A percentile compares a stretch with the other conserved stretches of the same genome.
These are phyloP conservation scores for Leccinum rimulosum DNA, from an alignment of 768 basidiomycete species.

Conservation along the genomic window DNA sequence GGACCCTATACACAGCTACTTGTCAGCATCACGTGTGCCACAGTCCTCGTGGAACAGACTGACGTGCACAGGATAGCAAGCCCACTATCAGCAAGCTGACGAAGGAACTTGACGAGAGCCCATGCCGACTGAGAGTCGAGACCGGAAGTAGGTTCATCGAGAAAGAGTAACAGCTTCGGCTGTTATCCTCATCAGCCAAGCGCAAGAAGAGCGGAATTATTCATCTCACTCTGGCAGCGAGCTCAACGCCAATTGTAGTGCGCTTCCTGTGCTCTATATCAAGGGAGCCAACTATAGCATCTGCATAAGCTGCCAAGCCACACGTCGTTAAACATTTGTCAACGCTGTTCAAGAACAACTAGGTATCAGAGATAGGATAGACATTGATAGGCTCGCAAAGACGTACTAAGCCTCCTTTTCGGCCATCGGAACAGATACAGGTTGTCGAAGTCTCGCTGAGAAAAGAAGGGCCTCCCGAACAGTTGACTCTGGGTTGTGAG, in stretches of 20 bases:
- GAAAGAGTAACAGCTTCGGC: conserved; percentile 51
- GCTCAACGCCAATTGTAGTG: conserved; percentile 58
- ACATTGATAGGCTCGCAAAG: not conserved
- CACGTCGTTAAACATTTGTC: conserved; percentile 64
- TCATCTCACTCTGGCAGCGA: conserved; percentile 48
- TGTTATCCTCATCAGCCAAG: not conserved
- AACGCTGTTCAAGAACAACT: conserved; percentile 32
- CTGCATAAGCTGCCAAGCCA: conserved; percentile 57
- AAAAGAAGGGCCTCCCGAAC: conserved; percentile 80
- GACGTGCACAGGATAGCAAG: conserved; percentile 57
- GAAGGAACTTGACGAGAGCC: conserved; percentile 47
- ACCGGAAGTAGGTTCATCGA: conserved; percentile 61
- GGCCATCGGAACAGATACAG: conserved; percentile 51
- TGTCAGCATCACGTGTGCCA: not conserved
- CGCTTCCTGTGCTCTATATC: conserved; percentile 51
- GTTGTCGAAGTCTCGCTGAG: conserved; percentile 80
- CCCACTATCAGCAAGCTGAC: conserved; percentile 51
- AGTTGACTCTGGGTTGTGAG: conserved; percentile 70
- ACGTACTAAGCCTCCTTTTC: conserved; percentile 83
- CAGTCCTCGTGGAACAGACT: conserved; percentile 14
- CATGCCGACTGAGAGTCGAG: conserved; percentile 53
- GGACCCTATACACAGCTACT: conserved; percentile 9
- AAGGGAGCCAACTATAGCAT: conserved; percentile 62
- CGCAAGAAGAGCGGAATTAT: not conserved
- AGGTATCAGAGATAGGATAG: not conserved